phyloP scores from a whole-genome alignment of 2,329 filamentous ascomycete species.

The Hypoxylon sp. region DNA sequence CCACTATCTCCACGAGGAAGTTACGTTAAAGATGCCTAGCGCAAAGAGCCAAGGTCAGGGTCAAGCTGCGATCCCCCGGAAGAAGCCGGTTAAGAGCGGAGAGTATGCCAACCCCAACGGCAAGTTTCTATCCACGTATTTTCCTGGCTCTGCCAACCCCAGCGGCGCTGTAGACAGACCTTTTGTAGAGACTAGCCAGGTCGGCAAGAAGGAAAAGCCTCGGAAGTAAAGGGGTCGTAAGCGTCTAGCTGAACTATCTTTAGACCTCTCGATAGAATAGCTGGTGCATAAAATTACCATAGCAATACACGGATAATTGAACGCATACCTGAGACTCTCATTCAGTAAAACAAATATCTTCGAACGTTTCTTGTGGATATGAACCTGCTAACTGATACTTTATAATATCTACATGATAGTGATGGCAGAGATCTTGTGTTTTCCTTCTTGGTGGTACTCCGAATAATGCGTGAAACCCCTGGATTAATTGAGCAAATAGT shows the following conservation, averaged over 20 bases:
- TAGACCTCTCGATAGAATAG: neutral
- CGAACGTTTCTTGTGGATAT: no score
- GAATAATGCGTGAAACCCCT: no score
- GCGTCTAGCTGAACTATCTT: neutral
- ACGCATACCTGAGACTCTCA: no score
- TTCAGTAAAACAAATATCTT: no score
- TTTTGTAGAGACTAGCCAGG: neutral
- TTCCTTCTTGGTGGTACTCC: no score
- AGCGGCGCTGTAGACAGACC: constrained; percentile 1
- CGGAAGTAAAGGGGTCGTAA: neutral
- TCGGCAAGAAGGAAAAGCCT: neutral
- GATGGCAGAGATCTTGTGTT: no score
- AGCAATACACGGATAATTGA: neutral
- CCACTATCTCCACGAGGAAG: neutral
- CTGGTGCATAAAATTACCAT: neutral
- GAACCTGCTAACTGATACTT: no score
- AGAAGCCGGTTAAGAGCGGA: constrained; percentile 10
- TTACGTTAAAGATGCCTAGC: neutral
- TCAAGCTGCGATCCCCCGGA: constrained; percentile 1
- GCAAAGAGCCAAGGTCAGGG: constrained; percentile 7
- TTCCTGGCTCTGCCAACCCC: neutral
- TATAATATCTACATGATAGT: no score
- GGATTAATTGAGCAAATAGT: no score
- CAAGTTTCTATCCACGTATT: constrained; percentile 4
- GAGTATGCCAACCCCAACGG: constrained; percentile 2